phyloP scores from a whole-genome alignment of 2,329 filamentous ascomycete genomes.

The Kalaharituber pfeilii region DNA sequence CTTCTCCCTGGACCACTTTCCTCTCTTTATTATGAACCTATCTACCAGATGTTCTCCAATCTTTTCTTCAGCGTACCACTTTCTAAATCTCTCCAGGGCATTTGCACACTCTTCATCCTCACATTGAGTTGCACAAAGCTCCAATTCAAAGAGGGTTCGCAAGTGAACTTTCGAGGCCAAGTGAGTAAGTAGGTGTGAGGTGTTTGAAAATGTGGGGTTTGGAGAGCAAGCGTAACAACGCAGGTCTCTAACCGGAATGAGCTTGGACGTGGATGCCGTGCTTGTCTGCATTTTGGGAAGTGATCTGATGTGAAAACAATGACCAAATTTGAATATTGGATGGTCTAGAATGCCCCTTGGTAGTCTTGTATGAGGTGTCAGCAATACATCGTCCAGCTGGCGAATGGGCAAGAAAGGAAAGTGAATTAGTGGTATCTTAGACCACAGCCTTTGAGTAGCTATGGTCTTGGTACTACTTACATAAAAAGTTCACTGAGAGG shows the following conservation, averaged over 20 bases:
- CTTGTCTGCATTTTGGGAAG: too few relatives aligned
- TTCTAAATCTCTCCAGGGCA: background rate
- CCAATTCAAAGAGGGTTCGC: background rate
- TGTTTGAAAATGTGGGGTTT: background rate
- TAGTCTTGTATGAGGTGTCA: too few relatives aligned
- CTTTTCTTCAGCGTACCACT: background rate
- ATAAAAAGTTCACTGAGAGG: too few relatives aligned
- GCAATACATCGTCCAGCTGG: too few relatives aligned
- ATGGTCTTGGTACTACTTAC: too few relatives aligned
- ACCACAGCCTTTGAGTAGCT: too few relatives aligned
- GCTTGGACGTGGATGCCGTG: too few relatives aligned
- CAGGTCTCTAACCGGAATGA: background rate
- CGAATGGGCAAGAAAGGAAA: too few relatives aligned
- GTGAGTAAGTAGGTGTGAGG: conserved; percentile 2
- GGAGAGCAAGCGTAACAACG: background rate
- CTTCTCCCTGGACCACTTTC: background rate
- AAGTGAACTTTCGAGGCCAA: background rate
- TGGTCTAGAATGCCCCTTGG: too few relatives aligned
- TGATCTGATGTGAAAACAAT: too few relatives aligned
- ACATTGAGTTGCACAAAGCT: conserved; percentile 1
- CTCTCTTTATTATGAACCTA: background rate
- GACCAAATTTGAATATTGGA: too few relatives aligned
- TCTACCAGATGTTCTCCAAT: background rate
- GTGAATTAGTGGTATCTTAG: too few relatives aligned
- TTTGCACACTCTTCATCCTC: background rate